Evolutionary conservation across 2,329 filamentous ascomycete species (phyloP), one percentile per base, ranked within the genome.

Genomic region (Monosporascus ibericus): DNA sequence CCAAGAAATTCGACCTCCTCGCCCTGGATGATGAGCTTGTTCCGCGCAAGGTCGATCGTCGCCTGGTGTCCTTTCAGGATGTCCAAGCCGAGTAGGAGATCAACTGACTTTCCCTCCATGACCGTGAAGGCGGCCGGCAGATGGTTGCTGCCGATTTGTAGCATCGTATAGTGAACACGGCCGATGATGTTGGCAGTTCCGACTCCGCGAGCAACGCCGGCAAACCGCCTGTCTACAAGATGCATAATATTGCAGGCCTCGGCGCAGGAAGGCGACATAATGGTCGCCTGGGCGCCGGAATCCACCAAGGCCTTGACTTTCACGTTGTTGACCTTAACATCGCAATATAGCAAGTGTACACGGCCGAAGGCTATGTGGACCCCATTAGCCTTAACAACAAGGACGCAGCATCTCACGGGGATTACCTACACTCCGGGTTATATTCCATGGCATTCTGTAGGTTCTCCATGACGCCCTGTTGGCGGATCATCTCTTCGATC

Each of bases 51-150:
- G 68, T 99, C 94, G 64, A 99, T 92, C 62, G 81, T 88, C 37
- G 92, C 94, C 71, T 96, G 92, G 71, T 97, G 92, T 39, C 94
- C 84, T 74, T 95, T 96, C 56, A 99, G 79, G 90, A 99, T 99
- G 70, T 99, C 94, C 42, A 99, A 75, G 3, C 94, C 94, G 14
- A 99, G 82, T 2, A 99, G 80, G 18, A 99, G 78, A 68, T 97
- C 94, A 24, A 99, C 94, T 49, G 90, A 85, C 72, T 97, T 99
- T 58, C 94, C 94, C 73, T 99, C 94, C 94, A 99, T 99, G 65
- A 99, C 94, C 3, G 94, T 99, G 70, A 99, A 99, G 54, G 91
- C 94, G 73, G 92, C 97, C 3, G 92, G 87, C 61, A 99, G 77
- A 67, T 90, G 91, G 56, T 92, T 82, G 42, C 81, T 84, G 50